Evolutionary conservation across 305 asterid genomes (phyloP), one percentile per base, ranked within the genome.

Genomic region (Fraxinus velutina): DNA sequence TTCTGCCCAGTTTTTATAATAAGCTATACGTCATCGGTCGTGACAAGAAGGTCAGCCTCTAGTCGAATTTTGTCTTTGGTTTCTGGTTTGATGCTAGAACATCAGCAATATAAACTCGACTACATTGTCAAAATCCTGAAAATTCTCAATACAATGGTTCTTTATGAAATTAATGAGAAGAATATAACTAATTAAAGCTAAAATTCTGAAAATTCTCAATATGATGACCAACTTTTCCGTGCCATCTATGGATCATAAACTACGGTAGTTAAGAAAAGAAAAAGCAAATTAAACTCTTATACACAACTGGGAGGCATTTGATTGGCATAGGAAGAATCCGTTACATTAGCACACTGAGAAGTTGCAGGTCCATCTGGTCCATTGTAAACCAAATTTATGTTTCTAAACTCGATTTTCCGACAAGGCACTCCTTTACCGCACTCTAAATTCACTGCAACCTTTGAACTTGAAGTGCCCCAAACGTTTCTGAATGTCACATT

Each of bases 401-500:
- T 75, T 0, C 84, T 80, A 2, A 92, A 90, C 82, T 83, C 88
- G 36, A 93, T 87, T 72, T 91, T 76, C 81, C 60, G 68, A 71
- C 98, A 92, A 4, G 98, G 98, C 37, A 75, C 22, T 0, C 80
- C 15, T 62, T 70, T 74, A 34, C 97, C 91, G 84, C 98, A 93
- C 1, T 85, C 81, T 19, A 93, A 37, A 0, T 78, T 84, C 52
- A 93, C 64, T 0, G 97, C 97, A 2, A 85, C 81, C 81, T 89
- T 71, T 1, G 92, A 80, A 33, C 83, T 79, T 0, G 98, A 94
- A 0, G 83, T 79, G 0, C 97, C 98, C 77, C 76, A n/a, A 0
- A 93, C 89, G 86, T 92, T 92, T 60, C 76, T 83, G 90, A 90
- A 93, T 0, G 92, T 91, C 52, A 92, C 94, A 42, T 91, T 91